Evolutionary conservation across 2,329 filamentous ascomycete genomes (phyloP), one percentile per base, ranked within the genome.

Genomic region (Dryadomyces quercivorus): DNA sequence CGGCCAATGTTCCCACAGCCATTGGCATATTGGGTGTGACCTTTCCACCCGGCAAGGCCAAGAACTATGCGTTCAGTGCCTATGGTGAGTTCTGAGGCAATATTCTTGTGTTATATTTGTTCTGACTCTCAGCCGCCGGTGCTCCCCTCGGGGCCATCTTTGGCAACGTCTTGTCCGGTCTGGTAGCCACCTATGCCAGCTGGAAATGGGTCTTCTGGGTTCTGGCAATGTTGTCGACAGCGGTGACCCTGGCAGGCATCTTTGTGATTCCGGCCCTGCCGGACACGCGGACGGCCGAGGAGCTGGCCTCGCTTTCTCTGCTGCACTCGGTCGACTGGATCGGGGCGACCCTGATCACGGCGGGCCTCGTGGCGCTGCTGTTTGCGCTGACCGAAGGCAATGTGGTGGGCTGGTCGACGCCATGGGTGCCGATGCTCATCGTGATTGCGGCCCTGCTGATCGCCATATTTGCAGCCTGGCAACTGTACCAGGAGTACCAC

Each of bases 311-410:
- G 20, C 36, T 44, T 21, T 53, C 52, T 36, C 45, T 53, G 20
- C 22, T 49, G 36, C 46, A 36, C 16, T 43, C 52, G 45, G 52
- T 86, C 2, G 84, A 86, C 65, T 86, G 83, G 82, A 66, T 81
- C 8, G 84, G 84, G 2, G 82, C 78, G 0, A 70, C 73, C 0
- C 70, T 85, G 44, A 75, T 86, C 58, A 86, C 83, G 0, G 63
- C 72, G 2, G 80, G 79, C 0, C 70, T 85, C 4, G 66, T 86
- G 15, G 73, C 79, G 0, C 71, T 87, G 12, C 71, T 86, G 38
- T 83, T 86, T 56, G 78, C 81, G 0, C 68, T 87, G 31, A 84
- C 83, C 0, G 77, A 86, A 62, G 84, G 83, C n/a, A 85, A 85
- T 58, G 77, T 84, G 0, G 77, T 82, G 1, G 83, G 83, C 12